Conservation (phyloP, 2,329 filamentous ascomycete genomes). For the Cercospora sojina region DNA sequence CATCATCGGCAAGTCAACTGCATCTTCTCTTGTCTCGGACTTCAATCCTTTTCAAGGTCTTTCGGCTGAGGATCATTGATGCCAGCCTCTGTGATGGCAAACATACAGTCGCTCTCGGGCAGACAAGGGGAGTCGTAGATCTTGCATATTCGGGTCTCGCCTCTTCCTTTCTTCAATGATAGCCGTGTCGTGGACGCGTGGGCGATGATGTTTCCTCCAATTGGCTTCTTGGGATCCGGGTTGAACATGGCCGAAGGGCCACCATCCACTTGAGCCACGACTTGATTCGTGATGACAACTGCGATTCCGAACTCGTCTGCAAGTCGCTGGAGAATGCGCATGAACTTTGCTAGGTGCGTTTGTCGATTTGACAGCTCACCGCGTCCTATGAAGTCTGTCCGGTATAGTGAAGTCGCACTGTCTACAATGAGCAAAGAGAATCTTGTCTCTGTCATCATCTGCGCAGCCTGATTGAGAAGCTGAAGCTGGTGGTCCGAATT, state of each 20-base stretch:
- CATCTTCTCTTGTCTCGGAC: background rate
- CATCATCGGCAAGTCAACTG: background rate
- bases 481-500: slow-evolving; percentile 98
- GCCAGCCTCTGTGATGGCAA: slow-evolving; percentile 95
- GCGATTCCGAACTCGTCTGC: slow-evolving; percentile 87
- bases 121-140: slow-evolving; percentile 98
- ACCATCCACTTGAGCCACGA: slow-evolving; percentile 96
- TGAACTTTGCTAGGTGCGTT: slow-evolving; percentile 82
- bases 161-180: slow-evolving; percentile 92
- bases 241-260: slow-evolving; percentile 98
- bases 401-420: slow-evolving; percentile 90
- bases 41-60: slow-evolving; percentile 78
- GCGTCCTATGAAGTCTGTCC: slow-evolving; percentile 94
- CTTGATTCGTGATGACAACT: slow-evolving; percentile 97
- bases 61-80: slow-evolving; percentile 96
- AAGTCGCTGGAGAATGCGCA: slow-evolving; percentile 77
- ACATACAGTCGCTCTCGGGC: slow-evolving; percentile 92
- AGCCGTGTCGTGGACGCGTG: slow-evolving; percentile 94
- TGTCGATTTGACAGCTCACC: slow-evolving; percentile 94
- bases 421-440: slow-evolving; percentile 96
- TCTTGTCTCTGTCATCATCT: slow-evolving; percentile 99
- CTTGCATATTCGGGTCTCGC: slow-evolving; percentile 95
- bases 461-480: slow-evolving; percentile 87
- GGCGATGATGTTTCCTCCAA: slow-evolving; percentile 97
- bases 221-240: slow-evolving; percentile 97